phyloP scores from a whole-genome alignment of 768 basidiomycete species.

The Symmetrospora coprosmae region DNA sequence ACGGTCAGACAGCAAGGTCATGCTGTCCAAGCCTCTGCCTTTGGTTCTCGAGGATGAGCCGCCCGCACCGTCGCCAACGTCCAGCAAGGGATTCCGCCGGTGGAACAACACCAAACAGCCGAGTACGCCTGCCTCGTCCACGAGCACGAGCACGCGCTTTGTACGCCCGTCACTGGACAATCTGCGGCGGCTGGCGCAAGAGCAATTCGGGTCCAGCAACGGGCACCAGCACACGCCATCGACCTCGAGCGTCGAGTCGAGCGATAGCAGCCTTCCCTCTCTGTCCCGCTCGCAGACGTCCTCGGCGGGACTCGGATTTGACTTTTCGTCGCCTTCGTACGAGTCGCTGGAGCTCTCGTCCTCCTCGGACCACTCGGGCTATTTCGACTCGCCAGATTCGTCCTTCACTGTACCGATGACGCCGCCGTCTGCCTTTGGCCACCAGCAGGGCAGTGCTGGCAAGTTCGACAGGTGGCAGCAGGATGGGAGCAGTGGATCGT shows the following conservation, averaged over 20 bases:
- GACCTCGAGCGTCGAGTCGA: neutral
- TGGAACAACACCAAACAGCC: no score
- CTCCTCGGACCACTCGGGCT: neutral
- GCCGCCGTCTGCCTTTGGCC: neutral
- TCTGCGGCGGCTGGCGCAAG: no score
- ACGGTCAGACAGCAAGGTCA: neutral
- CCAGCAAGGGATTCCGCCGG: no score
- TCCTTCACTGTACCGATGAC: neutral
- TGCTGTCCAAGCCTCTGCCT: neutral
- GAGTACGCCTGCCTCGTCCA: no score
- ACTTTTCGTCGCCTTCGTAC: constrained; percentile 1
- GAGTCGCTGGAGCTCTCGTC: constrained; percentile 1
- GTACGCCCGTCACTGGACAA: no score
- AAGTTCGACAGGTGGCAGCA: no score
- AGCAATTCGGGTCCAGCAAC: neutral
- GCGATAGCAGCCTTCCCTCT: neutral
- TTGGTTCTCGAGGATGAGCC: neutral
- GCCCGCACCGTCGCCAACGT: no score
- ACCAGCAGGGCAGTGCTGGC: no score
- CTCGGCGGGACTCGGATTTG: constrained; percentile 6
- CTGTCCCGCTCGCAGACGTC: neutral
- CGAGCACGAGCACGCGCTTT: no score
- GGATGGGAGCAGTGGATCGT: no score
- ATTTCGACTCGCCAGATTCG: constrained; percentile 1
- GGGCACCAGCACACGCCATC: neutral